phyloP scores from a whole-genome alignment of 257 asterid genomes.

The Datura wrightii region DNA sequence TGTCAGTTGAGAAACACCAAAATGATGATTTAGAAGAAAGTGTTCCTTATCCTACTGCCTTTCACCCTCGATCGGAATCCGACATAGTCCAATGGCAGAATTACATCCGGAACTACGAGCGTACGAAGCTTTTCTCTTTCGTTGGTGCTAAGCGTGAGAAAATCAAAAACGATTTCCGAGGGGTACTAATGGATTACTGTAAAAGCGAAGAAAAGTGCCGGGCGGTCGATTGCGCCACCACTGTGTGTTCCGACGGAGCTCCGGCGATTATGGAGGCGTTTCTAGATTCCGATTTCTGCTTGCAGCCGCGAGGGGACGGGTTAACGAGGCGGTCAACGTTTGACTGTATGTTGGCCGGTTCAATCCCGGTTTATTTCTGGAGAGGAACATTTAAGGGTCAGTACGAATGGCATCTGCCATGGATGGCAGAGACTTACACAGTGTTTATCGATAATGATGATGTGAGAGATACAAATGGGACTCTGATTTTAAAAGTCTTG shows the following conservation, averaged over 20 bases:
- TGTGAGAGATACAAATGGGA: slow-evolving; percentile 40
- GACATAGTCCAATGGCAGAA: slow-evolving; percentile 43
- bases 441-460: slow-evolving; percentile 43
- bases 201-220: slow-evolving; percentile 36
- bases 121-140: slow-evolving; percentile 38
- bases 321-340: slow-evolving; percentile 49
- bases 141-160: slow-evolving; percentile 45
- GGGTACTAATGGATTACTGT: slow-evolving; percentile 40
- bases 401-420: slow-evolving; percentile 48
- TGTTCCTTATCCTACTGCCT: slow-evolving; percentile 50
- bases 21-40: slow-evolving; percentile 45
- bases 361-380: slow-evolving; percentile 59
- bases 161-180: slow-evolving; percentile 46
- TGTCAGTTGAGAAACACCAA: slow-evolving; percentile 50
- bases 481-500: slow-evolving; percentile 36
- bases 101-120: slow-evolving; percentile 31
- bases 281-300: slow-evolving; percentile 50
- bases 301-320: slow-evolving; percentile 56
- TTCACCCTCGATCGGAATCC: slow-evolving; percentile 43
- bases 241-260: slow-evolving; percentile 44
- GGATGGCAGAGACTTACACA: slow-evolving; percentile 36
- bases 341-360: slow-evolving; percentile 59
- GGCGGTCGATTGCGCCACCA: slow-evolving; percentile 44
- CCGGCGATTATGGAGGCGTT: slow-evolving; percentile 42
- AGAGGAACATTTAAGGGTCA: slow-evolving; percentile 44